These are phyloP conservation scores for Emericellopsis cladophorae DNA, from an alignment of 2,329 filamentous ascomycete genomes.

Conservation along the genomic window DNA sequence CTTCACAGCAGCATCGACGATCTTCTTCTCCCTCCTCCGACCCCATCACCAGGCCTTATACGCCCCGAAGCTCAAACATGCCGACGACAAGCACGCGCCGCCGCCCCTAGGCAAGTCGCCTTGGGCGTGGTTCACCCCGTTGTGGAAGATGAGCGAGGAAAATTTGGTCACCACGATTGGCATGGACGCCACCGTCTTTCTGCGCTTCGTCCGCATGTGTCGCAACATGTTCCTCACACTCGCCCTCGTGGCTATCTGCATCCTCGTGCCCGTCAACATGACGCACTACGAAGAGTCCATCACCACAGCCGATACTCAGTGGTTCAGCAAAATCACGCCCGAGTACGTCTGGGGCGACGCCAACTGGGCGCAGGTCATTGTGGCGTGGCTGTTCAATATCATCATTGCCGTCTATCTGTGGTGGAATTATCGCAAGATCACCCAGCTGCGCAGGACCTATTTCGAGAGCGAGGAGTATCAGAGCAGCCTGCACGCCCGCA, in stretches of 20 bases:
- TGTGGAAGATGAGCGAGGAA: slow-evolving; percentile 66
- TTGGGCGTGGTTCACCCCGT: slow-evolving; percentile 73
- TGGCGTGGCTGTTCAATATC: slow-evolving; percentile 56
- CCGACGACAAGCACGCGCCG: slow-evolving; percentile 79
- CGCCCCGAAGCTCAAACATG: slow-evolving; percentile 84
- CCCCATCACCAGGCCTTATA: slow-evolving; percentile 90
- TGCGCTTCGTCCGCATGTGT: slow-evolving; percentile 83
- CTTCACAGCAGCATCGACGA: slow-evolving; percentile 58
- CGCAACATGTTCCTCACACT: slow-evolving; percentile 76
- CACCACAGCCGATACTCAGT: slow-evolving; percentile 13
- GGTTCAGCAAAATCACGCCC: slow-evolving; percentile 50
- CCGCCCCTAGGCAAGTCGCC: slow-evolving; percentile 77
- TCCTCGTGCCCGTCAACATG: slow-evolving; percentile 75
- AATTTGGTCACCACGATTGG: slow-evolving; percentile 72
- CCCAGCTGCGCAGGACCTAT: slow-evolving; percentile 60
- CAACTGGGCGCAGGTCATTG: slow-evolving; percentile 47
- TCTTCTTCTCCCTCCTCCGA: slow-evolving; percentile 78
- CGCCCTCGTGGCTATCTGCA: slow-evolving; percentile 56
- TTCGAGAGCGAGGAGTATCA: slow-evolving; percentile 84
- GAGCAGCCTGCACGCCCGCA: slow-evolving; percentile 67
- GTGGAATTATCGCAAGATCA: slow-evolving; percentile 74
- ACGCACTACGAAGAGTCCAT: slow-evolving; percentile 21
- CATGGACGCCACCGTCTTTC: slow-evolving; percentile 81
- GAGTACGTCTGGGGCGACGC: slow-evolving; percentile 35
- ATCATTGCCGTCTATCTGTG: slow-evolving; percentile 72